These are phyloP conservation scores for Apocynum venetum DNA, from an alignment of 257 asterid genomes.

Conservation along the genomic window DNA sequence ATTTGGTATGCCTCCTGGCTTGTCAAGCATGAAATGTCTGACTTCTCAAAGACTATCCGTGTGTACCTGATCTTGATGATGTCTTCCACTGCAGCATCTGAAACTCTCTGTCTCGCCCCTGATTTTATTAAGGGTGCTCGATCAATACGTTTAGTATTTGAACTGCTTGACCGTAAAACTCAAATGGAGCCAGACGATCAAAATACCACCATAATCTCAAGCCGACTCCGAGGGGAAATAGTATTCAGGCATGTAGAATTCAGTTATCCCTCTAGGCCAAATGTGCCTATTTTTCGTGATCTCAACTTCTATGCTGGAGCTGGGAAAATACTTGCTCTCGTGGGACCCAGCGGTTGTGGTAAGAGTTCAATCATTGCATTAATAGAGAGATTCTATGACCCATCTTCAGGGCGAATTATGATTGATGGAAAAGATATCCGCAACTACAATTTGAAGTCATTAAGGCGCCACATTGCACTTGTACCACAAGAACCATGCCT, in stretches of 20 bases:
- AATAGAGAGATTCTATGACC: slow-evolving; percentile 68
- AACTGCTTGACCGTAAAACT: slow-evolving; percentile 75
- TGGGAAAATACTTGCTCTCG: slow-evolving; percentile 80
- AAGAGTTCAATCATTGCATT: slow-evolving; percentile 70
- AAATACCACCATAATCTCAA: slow-evolving; percentile 38
- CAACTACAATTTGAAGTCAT: slow-evolving; percentile 61
- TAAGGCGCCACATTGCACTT: slow-evolving; percentile 62
- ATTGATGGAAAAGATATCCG: slow-evolving; percentile 75
- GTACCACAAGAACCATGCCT: slow-evolving; percentile 89
- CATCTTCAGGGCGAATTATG: slow-evolving; percentile 67
- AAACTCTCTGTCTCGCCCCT: slow-evolving; percentile 78
- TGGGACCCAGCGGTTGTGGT: slow-evolving; percentile 86
- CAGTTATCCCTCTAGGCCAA: slow-evolving; percentile 73
- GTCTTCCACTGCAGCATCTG: slow-evolving; percentile 87
- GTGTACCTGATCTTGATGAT: slow-evolving; percentile 96
- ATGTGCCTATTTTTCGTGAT: slow-evolving; percentile 52
- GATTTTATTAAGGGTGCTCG: slow-evolving; percentile 86
- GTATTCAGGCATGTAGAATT: slow-evolving; percentile 83
- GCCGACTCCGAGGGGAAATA: slow-evolving; percentile 63
- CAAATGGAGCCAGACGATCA: slow-evolving; percentile 75
- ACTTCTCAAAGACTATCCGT: slow-evolving; percentile 82
- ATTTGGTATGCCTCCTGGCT: slow-evolving; percentile 96
- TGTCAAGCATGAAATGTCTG: slow-evolving; percentile 84
- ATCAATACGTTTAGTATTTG: slow-evolving; percentile 83
- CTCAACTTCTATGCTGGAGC: slow-evolving; percentile 65